Base-by-base conservation (phyloP, 495 filamentous ascomycete species). In the Aspergillus avenaceus region DNA sequence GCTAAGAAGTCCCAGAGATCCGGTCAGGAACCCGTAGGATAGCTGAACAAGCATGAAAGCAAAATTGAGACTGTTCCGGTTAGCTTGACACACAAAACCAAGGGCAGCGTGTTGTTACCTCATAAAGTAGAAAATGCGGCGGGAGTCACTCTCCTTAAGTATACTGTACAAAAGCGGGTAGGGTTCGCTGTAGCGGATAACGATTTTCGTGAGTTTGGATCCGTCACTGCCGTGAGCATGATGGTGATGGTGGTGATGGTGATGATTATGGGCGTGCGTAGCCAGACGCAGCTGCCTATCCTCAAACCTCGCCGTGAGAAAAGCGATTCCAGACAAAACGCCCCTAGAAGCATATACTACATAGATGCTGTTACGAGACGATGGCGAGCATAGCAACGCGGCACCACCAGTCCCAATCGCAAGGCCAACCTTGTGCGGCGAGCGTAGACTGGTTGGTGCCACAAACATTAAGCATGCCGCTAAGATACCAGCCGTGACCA, bases 51-150 rank as follows among this genome's bases (percentile, higher is more conserved):
- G 72, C 93, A 99, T 99, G 65, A 99, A 99, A 1, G 72, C 71
- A 47, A 99, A 90, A 61, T 99, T 99, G 34, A 99, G 78, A 55
- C 89, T 96, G 63, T 5, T 2, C 45, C 11, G 8, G 26, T 59
- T 43, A 61, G 65, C 45, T 34, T 37, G 34, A 12, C 14, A 1
- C 2, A 23, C 31, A 6, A 41, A 19, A 52, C 52, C 16, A 1
- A 8, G 31, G 45, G 13, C 22, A n/a, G 3, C 16, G 9, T 14
- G 22, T 16, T 72, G 82, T 54, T 73, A 93, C 90, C 70, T 77
- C 84, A 95, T 96, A 50, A 98, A 98, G 71, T 97, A 99, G 59
- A 95, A 92, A 52, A 99, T 99, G 24, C 93, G 82, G 28, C 93
- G 81, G 7, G 95, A 97, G 65, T 99, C 92, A 57, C 90, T 92